These are phyloP conservation scores for Fusarium musae DNA, from an alignment of 2,329 filamentous ascomycete genomes.

Conservation along the genomic window DNA sequence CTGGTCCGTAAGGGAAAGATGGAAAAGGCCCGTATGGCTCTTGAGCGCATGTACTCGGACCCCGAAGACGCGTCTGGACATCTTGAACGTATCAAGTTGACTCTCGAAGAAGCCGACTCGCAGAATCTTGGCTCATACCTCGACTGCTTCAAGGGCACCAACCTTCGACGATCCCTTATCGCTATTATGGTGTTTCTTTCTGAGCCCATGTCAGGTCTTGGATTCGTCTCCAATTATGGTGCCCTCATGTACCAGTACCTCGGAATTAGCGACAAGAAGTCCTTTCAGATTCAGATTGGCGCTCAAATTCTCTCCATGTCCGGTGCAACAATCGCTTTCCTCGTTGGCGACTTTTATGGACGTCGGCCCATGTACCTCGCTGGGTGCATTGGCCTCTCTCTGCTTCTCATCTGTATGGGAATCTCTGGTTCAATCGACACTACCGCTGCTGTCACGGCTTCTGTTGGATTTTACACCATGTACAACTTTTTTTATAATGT, in stretches of 20 bases:
- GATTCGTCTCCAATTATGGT: constrained; percentile 57
- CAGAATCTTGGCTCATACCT: constrained; percentile 50
- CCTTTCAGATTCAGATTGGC: constrained; percentile 45
- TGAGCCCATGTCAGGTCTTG: constrained; percentile 58
- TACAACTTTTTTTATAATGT: constrained; percentile 56
- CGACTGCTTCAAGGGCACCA: constrained; percentile 57
- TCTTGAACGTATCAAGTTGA: constrained; percentile 58
- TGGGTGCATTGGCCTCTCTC: constrained; percentile 38
- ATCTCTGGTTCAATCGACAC: constrained; percentile 42
- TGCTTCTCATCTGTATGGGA: constrained; percentile 45
- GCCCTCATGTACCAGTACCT: constrained; percentile 48
- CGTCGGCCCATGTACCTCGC: constrained; percentile 45
- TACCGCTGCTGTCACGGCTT: constrained; percentile 39
- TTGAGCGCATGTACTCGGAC: constrained; percentile 58
- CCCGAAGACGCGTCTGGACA: constrained; percentile 52
- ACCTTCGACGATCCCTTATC: constrained; percentile 56
- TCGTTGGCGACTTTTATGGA: constrained; percentile 43
- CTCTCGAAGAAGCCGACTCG: constrained; percentile 55
- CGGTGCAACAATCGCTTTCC: constrained; percentile 44
- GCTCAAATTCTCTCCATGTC: constrained; percentile 46
- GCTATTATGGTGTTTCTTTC: constrained; percentile 55
- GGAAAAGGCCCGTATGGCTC: constrained; percentile 30
- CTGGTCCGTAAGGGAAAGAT: constrained; percentile 56
- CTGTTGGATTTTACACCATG: constrained; percentile 52
- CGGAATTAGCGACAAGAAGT: constrained; percentile 42